phyloP scores from a whole-genome alignment of 768 basidiomycete species.

The Kwoniella dendrophila region DNA sequence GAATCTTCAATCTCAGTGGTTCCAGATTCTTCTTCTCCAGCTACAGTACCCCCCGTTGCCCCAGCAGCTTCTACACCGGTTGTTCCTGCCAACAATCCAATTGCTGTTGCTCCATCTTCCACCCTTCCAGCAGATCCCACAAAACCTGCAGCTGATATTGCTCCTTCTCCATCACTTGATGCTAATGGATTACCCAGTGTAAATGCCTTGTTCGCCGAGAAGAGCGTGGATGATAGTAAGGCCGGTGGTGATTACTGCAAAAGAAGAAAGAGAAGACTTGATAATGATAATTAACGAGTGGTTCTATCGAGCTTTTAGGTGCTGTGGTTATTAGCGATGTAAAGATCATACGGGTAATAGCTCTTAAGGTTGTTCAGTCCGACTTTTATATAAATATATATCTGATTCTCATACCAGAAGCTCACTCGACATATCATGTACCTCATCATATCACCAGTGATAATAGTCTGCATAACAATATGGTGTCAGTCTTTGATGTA shows the following conservation, averaged over 20 bases:
- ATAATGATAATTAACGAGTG: background rate
- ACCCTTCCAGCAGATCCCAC: no score
- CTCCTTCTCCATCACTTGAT: no score
- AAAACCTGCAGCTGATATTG: no score
- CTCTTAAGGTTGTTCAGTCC: no score
- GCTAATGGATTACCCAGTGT: background rate
- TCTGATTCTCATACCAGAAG: no score
- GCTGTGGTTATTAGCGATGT: no score
- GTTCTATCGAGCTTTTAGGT: no score
- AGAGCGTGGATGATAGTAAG: background rate
- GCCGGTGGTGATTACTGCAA: background rate
- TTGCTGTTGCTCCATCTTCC: background rate
- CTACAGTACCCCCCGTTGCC: background rate
- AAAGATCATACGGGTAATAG: no score
- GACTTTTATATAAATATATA: no score
- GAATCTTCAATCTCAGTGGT: background rate
- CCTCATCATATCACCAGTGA: no score
- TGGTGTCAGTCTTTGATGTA: slow-evolving; percentile 4
- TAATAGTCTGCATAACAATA: slow-evolving; percentile 1
- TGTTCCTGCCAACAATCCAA: background rate
- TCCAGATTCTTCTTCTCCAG: background rate
- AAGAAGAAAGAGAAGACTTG: slow-evolving; percentile 3
- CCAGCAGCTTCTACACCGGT: background rate
- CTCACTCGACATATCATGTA: no score
- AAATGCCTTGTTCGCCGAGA: background rate